Evolutionary conservation across 2,329 filamentous ascomycete genomes (phyloP), one percentile per base, ranked within the genome.

Genomic region (Lachnellula arida): DNA sequence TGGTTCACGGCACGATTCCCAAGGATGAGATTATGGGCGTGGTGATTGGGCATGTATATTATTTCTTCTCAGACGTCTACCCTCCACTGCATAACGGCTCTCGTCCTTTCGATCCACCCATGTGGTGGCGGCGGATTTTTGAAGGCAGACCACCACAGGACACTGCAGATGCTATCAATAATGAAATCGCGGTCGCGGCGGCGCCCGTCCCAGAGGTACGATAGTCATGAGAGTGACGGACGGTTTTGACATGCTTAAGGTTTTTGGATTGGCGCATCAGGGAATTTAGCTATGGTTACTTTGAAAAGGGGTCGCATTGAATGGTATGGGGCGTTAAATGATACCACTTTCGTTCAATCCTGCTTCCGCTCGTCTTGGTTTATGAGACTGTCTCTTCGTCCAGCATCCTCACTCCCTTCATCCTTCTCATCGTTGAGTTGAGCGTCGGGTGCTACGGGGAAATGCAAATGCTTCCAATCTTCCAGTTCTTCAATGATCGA

Each of bases 11-110:
- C 6, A 88, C 82, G 5, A 80, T 97, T 43, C 94, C 94, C 4
- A 96, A 95, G 74, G 94, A 97, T 71, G 94, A 99, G 76, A 88
- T 99, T 60, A 91, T 95, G 76, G 94, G 94, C 4, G 91, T 97
- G 15, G 85, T 94, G 9, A 92, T 97, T 40, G 94, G 94, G 9
- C 94, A 99, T 73, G 81, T 97, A 42, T 97, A 92, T 88, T 99
- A 97, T 73, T 99, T 97, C 76, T 97, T 97, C 73, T 89, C 86
- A 57, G 94, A 99, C 71, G 92, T 99, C 15, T 99, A 96, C 72
- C 94, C 94, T 3, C 89, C 91, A 3, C 81, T 97, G 44, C 89
- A 97, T 73, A 85, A 88, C 60, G 91, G 91, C 17, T 86, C 88
- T 51, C 81, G 89, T 54, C 94, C 94, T 0, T 78, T 99, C 48